Evolutionary conservation across 345 rosid species (phyloP), one percentile per base, ranked within the genome.

Genomic region (Bruguiera sexangula): DNA sequence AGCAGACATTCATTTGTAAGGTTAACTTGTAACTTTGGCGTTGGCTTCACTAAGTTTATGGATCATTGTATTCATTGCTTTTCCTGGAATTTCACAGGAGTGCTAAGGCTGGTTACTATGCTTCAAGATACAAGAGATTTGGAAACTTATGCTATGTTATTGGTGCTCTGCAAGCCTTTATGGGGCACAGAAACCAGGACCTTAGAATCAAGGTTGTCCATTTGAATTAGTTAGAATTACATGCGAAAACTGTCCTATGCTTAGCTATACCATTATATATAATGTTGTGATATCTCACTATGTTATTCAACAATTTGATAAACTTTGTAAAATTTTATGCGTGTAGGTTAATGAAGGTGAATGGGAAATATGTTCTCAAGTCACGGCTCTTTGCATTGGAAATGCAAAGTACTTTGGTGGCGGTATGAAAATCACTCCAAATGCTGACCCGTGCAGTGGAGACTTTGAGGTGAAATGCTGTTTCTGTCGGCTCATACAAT

Each of bases 1-100:
- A 57, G 99, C 97, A n/a, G 98, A 95, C 81, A 73, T 89, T 83
- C 99, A 95, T 84, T 79, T 95, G 99, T 95, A 90, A 83, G 89
- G 30, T 75, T 74, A 74, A 74, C 69, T 69, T 60, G 51, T 61
- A 55, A 62, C 32, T 76, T 71, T 36, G 64, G 36, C 53, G 68
- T 62, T 62, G 11, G 29, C 52, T 60, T 22, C 32, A 60, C 22
- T 34, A 60, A 60, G 54, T 18, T 63, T 32, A 15, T 72, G 63
- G 58, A 61, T 59, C 66, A 46, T 65, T n/a, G 32, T 66, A 63
- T 46, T 73, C 21, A 52, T 73, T 60, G 31, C 65, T 60, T 18
- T 67, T 70, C 43, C 46, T 70, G 69, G 57, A 55, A 78, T 53
- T 75, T 79, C 54, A 54, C 85, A 95, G 99, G 92, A 95, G 94